Evolutionary conservation across 192 early-diverging fungal genomes (phyloP).

Genomic region (Coemansia nantahalensis): DNA sequence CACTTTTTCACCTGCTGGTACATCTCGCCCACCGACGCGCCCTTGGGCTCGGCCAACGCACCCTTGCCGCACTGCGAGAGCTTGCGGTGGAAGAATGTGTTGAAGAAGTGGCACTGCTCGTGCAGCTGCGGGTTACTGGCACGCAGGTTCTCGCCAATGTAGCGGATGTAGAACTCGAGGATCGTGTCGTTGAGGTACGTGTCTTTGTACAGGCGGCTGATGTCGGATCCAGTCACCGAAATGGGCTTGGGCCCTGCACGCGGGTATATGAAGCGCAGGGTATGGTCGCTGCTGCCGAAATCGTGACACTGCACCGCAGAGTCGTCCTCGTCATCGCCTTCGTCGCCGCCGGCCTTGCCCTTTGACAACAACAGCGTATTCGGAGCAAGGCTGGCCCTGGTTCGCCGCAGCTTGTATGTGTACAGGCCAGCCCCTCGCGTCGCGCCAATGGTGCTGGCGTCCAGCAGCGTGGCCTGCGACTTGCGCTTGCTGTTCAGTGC

Average conservation of each 20-base stretch:
- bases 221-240: slow-evolving; percentile 64
- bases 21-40: slow-evolving; percentile 32
- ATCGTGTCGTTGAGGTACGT: slow-evolving; percentile 89
- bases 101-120: slow-evolving; percentile 72
- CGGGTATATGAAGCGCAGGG: slow-evolving; percentile 53
- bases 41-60: neutral
- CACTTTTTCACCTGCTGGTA: slow-evolving; percentile 73
- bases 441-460: neutral
- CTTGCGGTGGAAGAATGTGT: slow-evolving; percentile 80
- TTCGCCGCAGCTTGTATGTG: slow-evolving; percentile 22
- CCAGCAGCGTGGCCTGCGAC: neutral
- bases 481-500: slow-evolving; percentile 12
- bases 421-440: neutral
- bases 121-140: slow-evolving; percentile 43
- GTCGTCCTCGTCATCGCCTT: slow-evolving; percentile 8
- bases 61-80: slow-evolving; percentile 50
- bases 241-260: slow-evolving; percentile 54
- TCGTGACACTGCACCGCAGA: slow-evolving; percentile 12
- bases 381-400: neutral
- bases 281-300: slow-evolving; percentile 15
- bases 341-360: slow-evolving; percentile 1
- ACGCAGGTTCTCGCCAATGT: slow-evolving; percentile 46
- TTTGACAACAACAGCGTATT: neutral
- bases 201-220: slow-evolving; percentile 59
- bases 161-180: slow-evolving; percentile 85